Evolutionary conservation across 139 green algal species (phyloP).

Genomic region (Ulvella scutata): DNA sequence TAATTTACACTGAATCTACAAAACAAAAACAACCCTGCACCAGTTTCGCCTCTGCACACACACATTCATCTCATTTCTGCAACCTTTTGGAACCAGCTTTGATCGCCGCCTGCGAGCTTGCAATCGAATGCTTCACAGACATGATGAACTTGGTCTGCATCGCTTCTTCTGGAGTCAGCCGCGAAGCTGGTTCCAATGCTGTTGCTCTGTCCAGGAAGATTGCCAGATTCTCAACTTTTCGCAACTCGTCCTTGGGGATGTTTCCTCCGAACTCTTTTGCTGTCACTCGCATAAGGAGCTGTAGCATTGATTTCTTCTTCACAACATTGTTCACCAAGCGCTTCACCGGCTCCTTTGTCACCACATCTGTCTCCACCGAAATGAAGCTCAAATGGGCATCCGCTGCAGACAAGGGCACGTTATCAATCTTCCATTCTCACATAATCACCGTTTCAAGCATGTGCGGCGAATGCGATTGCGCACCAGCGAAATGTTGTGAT

Average conservation of each 20-base stretch:
- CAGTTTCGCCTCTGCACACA: too few species aligned
- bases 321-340: background rate
- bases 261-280: background rate
- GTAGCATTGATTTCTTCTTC: background rate
- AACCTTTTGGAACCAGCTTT: background rate
- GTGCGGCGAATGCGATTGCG: slow-evolving; percentile 36
- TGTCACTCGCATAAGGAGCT: background rate
- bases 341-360: slow-evolving; percentile 49
- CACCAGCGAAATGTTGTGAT: background rate
- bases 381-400: slow-evolving; percentile 61
- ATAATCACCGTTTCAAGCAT: too few species aligned
- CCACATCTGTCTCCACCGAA: slow-evolving; percentile 53
- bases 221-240: background rate
- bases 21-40: too few species aligned
- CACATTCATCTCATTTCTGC: background rate
- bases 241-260: background rate
- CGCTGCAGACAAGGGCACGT: background rate
- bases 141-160: background rate
- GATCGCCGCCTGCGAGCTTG: too few species aligned
- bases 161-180: background rate
- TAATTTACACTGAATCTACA: too few species aligned
- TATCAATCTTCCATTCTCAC: background rate
- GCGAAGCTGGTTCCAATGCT: background rate
- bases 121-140: background rate
- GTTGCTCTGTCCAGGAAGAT: background rate